phyloP scores from a whole-genome alignment of 352 stramenopile genomes.

The Globisporangium splendens region DNA sequence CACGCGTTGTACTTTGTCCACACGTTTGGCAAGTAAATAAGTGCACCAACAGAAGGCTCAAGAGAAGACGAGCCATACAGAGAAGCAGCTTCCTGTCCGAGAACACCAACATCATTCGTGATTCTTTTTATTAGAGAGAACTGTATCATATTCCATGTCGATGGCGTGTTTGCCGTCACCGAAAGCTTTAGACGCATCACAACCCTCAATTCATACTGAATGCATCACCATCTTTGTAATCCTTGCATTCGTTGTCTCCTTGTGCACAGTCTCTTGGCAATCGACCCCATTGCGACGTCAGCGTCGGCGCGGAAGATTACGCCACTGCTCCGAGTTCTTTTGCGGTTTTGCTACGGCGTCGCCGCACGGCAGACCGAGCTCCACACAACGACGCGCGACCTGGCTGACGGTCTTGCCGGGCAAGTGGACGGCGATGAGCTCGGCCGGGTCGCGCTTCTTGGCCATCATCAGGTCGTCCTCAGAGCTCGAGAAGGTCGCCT shows the following conservation, averaged over 20 bases:
- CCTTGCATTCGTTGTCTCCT: not conserved
- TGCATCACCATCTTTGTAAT: no score
- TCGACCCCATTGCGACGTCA: not conserved
- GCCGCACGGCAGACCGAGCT: slow-evolving; percentile 53
- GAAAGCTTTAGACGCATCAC: no score
- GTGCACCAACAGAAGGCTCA: not conserved
- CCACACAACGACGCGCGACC: slow-evolving; percentile 47
- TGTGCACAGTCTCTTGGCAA: no score
- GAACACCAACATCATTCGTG: not conserved
- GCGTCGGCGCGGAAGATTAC: slow-evolving; percentile 4
- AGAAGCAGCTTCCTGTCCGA: not conserved
- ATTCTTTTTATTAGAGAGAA: not conserved
- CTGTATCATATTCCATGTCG: not conserved
- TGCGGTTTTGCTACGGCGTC: slow-evolving; percentile 20
- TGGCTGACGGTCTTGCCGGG: slow-evolving; percentile 29
- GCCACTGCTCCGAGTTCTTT: slow-evolving; percentile 49
- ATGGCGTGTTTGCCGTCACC: not conserved
- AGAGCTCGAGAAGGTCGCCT: slow-evolving; percentile 39
- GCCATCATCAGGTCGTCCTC: slow-evolving; percentile 49
- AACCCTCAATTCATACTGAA: no score
- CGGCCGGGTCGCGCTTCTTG: slow-evolving; percentile 34
- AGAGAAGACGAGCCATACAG: not conserved
- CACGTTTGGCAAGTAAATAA: slow-evolving; percentile 39
- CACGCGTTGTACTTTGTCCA: slow-evolving; percentile 47
- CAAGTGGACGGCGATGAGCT: slow-evolving; percentile 33